Base-by-base conservation (phyloP, 192 early-diverging fungal species). In the Coemansia sp. region DNA sequence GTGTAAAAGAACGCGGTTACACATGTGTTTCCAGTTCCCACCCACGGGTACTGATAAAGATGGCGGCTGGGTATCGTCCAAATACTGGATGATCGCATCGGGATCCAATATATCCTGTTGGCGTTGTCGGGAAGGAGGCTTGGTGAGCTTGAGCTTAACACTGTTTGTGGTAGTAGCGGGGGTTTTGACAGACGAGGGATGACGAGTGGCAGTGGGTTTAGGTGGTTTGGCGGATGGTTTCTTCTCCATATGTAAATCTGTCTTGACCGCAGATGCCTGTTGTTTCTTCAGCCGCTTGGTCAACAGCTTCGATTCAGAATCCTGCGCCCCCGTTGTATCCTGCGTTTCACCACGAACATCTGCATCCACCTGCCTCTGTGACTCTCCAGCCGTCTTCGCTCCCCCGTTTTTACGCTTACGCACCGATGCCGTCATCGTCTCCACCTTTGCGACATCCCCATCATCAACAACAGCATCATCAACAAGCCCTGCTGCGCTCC, bases 1-100 rank as follows among this genome's bases (percentile, higher is more conserved):
- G 1, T 81, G 84, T 32, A 69, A 48, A 8, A 84, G 58, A 1
- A 73, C 66, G 25, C 71, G 66, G 8, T 48, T 49, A 50, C 74
- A 70, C 20, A 66, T 36, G 20, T 65, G 48, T 1, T 42, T 29
- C 70, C 78, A 83, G 49, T 83, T 82, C 7, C 60, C 58, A 14
- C 64, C 30, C 4, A 58, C 52, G 20, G 55, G 34, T 18, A 64
- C 33, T 36, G 64, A 30, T n/a, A 42, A 48, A 58, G 65, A 69
- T 22, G 66, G n/a, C 3, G 60, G 56, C 16, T 61, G 12, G 62
- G 25, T 51, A 33, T 59, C 38, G 65, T 54, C 68, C 40, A 63
- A 58, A 12, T 28, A 59, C 56, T 28, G 66, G 32, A 60, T 60
- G 6, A 68, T 72, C 28, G 54, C 63, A 25, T 55, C 80, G 38